These are phyloP conservation scores for Daldinia concentrica DNA, from an alignment of 495 filamentous ascomycete genomes.

Conservation along the genomic window DNA sequence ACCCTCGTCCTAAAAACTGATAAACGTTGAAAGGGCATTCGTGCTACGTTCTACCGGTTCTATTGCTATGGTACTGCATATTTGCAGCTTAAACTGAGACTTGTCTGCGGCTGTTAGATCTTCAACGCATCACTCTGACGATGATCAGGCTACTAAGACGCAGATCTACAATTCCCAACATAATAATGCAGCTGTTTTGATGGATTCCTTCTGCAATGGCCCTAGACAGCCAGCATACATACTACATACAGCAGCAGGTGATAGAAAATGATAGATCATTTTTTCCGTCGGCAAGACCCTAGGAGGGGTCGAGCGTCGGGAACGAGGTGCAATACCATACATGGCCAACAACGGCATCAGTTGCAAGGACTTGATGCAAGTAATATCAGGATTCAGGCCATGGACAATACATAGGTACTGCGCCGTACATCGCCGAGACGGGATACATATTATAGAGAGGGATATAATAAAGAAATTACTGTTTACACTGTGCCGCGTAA, in stretches of 20 bases:
- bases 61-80: conserved; percentile 1
- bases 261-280: conserved; percentile 34
- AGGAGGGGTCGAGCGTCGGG: conserved; percentile 22
- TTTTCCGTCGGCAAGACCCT: conserved; percentile 25
- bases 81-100: conserved; percentile 26
- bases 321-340: conserved; percentile 23
- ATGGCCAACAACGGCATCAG: conserved; percentile 23
- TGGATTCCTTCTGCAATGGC: neutral
- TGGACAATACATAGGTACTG: conserved; percentile 6
- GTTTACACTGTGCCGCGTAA: conserved; percentile 26
- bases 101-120: conserved; percentile 11
- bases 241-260: conserved; percentile 28
- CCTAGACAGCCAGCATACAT: neutral
- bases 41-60: neutral
- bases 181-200: conserved; percentile 4
- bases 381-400: conserved; percentile 38
- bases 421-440: conserved; percentile 8
- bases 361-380: conserved; percentile 31
- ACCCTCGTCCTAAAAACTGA: neutral
- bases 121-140: conserved; percentile 7
- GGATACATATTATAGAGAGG: neutral
- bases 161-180: conserved; percentile 6
- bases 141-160: conserved; percentile 16
- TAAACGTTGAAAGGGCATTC: neutral
- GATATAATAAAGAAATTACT: neutral